A percentile compares a stretch with the other conserved stretches of the same genome.
Conservation (phyloP, 306 rosid species). For the Lablab purpureus region DNA sequence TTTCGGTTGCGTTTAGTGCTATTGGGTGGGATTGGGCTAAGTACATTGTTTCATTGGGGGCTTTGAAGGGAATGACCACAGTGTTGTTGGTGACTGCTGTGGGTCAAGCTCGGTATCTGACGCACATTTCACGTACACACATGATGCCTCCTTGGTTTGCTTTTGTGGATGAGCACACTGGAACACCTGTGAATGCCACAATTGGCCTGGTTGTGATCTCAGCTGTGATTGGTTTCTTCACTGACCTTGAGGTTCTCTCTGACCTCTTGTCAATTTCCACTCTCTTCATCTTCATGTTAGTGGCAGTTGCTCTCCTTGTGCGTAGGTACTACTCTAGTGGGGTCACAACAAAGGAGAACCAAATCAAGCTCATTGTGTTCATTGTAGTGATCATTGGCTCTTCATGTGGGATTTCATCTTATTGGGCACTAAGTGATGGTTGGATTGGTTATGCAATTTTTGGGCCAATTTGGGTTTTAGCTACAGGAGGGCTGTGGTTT, state of each 20-base stretch:
- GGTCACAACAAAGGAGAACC: constrained; percentile 46
- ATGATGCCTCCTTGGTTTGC: constrained; percentile 83
- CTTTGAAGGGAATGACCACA: constrained; percentile 78
- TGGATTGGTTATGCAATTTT: constrained; percentile 62
- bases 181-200: constrained; percentile 79
- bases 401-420: constrained; percentile 50
- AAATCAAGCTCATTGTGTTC: constrained; percentile 53
- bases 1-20: constrained; percentile 60
- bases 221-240: constrained; percentile 33
- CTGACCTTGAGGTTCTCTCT: constrained; percentile 4
- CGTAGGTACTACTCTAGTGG: constrained; percentile 66
- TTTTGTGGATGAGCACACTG: constrained; percentile 55
- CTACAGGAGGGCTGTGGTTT: constrained; percentile 54
- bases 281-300: constrained; percentile 62
- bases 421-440: constrained; percentile 45
- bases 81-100: constrained; percentile 63
- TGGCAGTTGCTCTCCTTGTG: constrained; percentile 66
- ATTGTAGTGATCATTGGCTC: constrained; percentile 53
- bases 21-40: constrained; percentile 79
- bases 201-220: constrained; percentile 53
- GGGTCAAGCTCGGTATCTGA: constrained; percentile 79
- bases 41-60: constrained; percentile 72
- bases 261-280: constrained; percentile 16
- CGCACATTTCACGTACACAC: constrained; percentile 79
- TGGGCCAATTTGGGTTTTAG: constrained; percentile 57